Base-by-base conservation (phyloP, 2,329 filamentous ascomycete species). In the Colletotrichum cuscutae region DNA sequence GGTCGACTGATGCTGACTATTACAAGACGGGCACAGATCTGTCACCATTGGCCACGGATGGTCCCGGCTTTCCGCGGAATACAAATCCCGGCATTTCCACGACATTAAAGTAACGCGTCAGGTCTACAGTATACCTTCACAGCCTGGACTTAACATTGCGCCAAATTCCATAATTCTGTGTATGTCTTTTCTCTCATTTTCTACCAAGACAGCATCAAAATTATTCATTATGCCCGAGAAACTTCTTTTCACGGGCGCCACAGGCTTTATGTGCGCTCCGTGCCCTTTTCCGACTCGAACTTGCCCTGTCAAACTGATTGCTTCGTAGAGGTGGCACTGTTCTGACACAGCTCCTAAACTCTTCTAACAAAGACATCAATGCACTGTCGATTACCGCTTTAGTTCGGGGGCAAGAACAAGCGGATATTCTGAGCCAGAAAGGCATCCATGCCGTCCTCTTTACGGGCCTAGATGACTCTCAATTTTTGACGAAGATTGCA, bases 351-450 rank as follows among this genome's bases (percentile, higher is more conserved):
- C 67, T 81, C 5, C 64, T 77, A 9, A 53, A 74, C 3, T 79
- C 79, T 1, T 59, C 70, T 2, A 30, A 75, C 32, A 49, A 75
- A 4, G 64, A 75, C 6, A 74, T 79, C 52, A 76, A 72, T 32
- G 59, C 64, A 9, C 19, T 75, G 5, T 57, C 65, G 22, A 76
- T 80, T 62, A 76, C 78, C 0, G 75, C 74, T 0, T 73, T 81
- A 1, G 75, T 81, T 2, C 78, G 80, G 4, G 76, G 77, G 26
- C 75, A 78, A n/a, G 75, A 77, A 5, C 77, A 80, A 15, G 78
- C 75, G 28, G 75, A 77, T 28, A 9, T 76, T 1, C 72, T 80
- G 32, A 74, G 54, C 11, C 22, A 68, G 2, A 72, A 75, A 28
- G 76, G 78, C 3, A 19, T 72, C 32, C 13, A 72, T 26, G 54